Percentiles rank a stretch among this genome's conserved stretches.
phyloP scores from a whole-genome alignment of 495 filamentous ascomycete species.

The Hyaloscypha finlandica region DNA sequence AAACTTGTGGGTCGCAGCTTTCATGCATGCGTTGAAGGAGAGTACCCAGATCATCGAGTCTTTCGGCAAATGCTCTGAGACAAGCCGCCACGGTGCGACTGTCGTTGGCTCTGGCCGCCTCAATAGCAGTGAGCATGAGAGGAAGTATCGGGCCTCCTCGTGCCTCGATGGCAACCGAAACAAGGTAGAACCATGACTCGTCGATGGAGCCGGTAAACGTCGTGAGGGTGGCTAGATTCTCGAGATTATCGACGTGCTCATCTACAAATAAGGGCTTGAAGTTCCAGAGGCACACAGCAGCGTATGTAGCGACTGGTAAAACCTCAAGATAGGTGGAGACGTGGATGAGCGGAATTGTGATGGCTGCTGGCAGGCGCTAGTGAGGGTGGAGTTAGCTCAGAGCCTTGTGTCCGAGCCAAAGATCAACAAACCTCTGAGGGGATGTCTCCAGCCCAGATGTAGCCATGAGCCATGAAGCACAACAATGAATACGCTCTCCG shows the following conservation, averaged over 20 bases:
- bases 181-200: constrained; percentile 97
- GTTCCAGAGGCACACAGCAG: constrained; percentile 92
- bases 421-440: constrained; percentile 65
- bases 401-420: constrained; percentile 22
- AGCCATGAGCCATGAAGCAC: constrained; percentile 86
- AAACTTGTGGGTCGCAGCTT: constrained; percentile 87
- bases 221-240: constrained; percentile 80
- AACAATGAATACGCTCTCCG: constrained; percentile 85
- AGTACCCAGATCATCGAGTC: constrained; percentile 76
- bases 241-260: constrained; percentile 75
- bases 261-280: constrained; percentile 84
- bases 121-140: constrained; percentile 83
- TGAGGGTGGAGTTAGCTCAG: constrained; percentile 3
- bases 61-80: constrained; percentile 77
- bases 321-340: constrained; percentile 82
- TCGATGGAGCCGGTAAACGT: constrained; percentile 96
- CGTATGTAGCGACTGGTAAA: constrained; percentile 93
- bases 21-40: constrained; percentile 87
- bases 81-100: constrained; percentile 69
- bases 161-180: constrained; percentile 95
- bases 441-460: constrained; percentile 90
- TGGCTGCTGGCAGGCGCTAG: constrained; percentile 79
- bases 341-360: constrained; percentile 79
- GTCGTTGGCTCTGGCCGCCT: constrained; percentile 74
- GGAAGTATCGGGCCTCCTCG: constrained; percentile 86